Base-by-base conservation (phyloP, 140 eudicot genomes). In the Oenanthe javanica region DNA sequence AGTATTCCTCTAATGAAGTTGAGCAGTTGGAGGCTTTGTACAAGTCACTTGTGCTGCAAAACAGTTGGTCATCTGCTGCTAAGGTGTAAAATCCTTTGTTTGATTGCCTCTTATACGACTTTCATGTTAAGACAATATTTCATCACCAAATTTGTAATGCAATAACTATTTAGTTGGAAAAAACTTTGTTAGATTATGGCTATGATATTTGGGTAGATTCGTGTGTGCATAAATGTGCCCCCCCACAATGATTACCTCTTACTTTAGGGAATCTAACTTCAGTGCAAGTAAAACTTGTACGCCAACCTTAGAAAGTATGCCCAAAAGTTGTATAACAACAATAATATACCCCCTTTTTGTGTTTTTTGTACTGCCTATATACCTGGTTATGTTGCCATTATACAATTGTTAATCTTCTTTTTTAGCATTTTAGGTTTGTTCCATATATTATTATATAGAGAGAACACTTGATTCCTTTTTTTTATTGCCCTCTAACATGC, bases 41-140 rank as follows among this genome's bases (percentile, higher is more conserved):
- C 81, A 81, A 82, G 84, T 91, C 99, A 49, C 95, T 96, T 75
- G 89, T 74, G 83, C 85, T 88, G 91, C 92, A 96, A 63, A 89
- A 91, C 84, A 91, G 80, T 40, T 85, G 92, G 92, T 96, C 99
- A 72, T 96, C 99, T 79, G 98, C 99, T 84, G 99, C 91, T 80
- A 96, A 96, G 98, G 99, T 96, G 83, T 75, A 51, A 38, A 77
- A 78, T 43, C 23, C 72, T 80, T 79, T 70, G 21, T 71, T 76
- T 78, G 42, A 72, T 73, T 61, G 23, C 46, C 21, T 43, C 72
- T 72, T 77, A 40, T 23, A 69, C 31, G 36, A 7, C 9, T 70
- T 67, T 57, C 2, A 7, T n/a, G 14, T 57, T 2, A 14, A 21
- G 14, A 50, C 8, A 48, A n/a, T 48, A 45, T 21, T 14, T 21